Percentiles rank a stretch among this genome's conserved stretches.
Evolutionary conservation across 495 filamentous ascomycete genomes (phyloP).

Genomic region (Penicillium soppii): DNA sequence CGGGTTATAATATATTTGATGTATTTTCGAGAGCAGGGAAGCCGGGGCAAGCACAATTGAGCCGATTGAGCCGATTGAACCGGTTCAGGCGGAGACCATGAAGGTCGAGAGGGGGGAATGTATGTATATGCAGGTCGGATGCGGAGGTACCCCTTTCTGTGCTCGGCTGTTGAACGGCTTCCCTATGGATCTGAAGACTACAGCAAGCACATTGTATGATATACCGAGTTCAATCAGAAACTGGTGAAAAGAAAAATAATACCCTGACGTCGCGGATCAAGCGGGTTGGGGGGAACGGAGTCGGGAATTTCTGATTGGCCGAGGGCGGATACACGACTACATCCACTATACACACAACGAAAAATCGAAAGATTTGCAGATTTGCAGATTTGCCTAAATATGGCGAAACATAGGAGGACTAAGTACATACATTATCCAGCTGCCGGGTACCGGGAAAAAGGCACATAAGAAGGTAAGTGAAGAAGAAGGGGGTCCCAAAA

Average conservation of each 20-base stretch:
- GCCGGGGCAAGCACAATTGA: conserved; percentile 18
- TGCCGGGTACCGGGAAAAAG: conserved; percentile 32
- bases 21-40: conserved; percentile 17
- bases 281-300: conserved; percentile 35
- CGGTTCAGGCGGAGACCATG: conserved; percentile 10
- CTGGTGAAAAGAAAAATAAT: conserved; percentile 14
- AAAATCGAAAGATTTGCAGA: conserved; percentile 3
- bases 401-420: conserved; percentile 32
- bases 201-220: conserved; percentile 24
- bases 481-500: conserved; percentile 17
- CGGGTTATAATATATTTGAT: too few relatives aligned
- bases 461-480: conserved; percentile 32
- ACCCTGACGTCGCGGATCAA: conserved; percentile 36
- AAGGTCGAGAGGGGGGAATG: conserved; percentile 3
- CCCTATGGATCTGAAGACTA: conserved; percentile 21
- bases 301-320: conserved; percentile 33
- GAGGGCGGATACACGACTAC: conserved; percentile 8
- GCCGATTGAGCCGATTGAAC: conserved; percentile 14
- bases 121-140: conserved; percentile 9
- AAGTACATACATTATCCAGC: conserved; percentile 50
- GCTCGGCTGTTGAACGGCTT: conserved; percentile 27
- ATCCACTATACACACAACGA: neutral
- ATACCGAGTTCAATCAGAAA: conserved; percentile 3
- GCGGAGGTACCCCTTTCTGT: conserved; percentile 24
- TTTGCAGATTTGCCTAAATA: conserved; percentile 12